phyloP scores from a whole-genome alignment of 1,284 basidiomycete genomes.

The Apiotrichum veenhuisii region DNA sequence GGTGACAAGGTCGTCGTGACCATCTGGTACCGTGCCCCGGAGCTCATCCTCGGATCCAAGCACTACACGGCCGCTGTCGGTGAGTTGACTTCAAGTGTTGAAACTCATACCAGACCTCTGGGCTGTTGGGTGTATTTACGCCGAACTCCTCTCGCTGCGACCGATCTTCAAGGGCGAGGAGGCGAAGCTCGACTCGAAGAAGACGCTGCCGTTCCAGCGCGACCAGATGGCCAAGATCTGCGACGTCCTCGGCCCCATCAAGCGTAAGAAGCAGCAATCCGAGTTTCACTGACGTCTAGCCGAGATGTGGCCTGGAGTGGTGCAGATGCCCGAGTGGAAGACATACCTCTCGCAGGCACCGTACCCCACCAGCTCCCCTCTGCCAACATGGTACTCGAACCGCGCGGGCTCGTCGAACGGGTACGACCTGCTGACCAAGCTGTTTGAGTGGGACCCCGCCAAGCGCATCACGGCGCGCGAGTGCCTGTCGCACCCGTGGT shows the following conservation, averaged over 20 bases:
- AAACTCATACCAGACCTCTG: constrained; percentile 63
- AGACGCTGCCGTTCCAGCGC: constrained; percentile 88
- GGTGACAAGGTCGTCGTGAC: constrained; percentile 99
- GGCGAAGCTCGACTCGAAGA: constrained; percentile 78
- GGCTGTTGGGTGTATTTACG: constrained; percentile 96
- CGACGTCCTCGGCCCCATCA: constrained; percentile 86
- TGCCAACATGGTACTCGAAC: constrained; percentile 65
- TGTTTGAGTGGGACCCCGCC: constrained; percentile 89
- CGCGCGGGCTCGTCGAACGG: constrained; percentile 56
- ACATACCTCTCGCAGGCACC: constrained; percentile 75
- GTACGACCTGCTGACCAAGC: constrained; percentile 72
- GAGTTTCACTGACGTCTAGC: constrained; percentile 16
- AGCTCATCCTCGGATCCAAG: constrained; percentile 87
- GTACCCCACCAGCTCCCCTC: constrained; percentile 17
- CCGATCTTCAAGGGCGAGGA: constrained; percentile 99
- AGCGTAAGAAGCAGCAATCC: constrained; percentile 54
- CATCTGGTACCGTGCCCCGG: constrained; percentile 97
- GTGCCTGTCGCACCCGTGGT: constrained; percentile 68
- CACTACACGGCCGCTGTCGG: constrained; percentile 92
- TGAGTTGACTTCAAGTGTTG: constrained; percentile 26
- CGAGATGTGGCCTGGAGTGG: constrained; percentile 86
- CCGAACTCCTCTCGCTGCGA: constrained; percentile 83
- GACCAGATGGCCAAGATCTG: constrained; percentile 94
- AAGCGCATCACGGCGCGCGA: constrained; percentile 76
- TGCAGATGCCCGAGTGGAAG: constrained; percentile 80